A percentile compares a stretch with the other conserved stretches of the same genome.
These are phyloP conservation scores for Colletotrichum phormii DNA, from an alignment of 2,329 filamentous ascomycete species.

Conservation along the genomic window DNA sequence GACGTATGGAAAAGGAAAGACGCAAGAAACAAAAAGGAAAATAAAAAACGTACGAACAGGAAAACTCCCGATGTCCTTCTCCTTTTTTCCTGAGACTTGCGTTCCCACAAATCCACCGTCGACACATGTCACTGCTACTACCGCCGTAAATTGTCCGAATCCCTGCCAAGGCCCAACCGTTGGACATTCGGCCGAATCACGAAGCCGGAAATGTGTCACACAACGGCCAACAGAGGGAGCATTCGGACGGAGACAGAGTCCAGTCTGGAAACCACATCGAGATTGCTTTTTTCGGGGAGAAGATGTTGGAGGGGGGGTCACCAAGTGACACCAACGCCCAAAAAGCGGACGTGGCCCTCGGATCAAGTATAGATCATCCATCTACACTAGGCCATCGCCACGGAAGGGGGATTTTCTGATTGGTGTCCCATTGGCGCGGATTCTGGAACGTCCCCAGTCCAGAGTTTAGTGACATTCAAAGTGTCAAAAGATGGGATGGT, in stretches of 20 bases:
- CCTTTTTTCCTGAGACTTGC: slow-evolving; percentile 10
- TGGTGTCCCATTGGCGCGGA: slow-evolving; percentile 11
- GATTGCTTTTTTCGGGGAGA: not conserved
- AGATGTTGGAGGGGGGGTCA: too few relatives aligned
- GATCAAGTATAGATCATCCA: slow-evolving; percentile 3
- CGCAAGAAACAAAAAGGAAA: not conserved
- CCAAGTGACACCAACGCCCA: not conserved
- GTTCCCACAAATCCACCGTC: slow-evolving; percentile 14
- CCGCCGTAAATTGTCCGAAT: slow-evolving; percentile 23
- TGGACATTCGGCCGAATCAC: slow-evolving; percentile 16
- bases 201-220: not conserved
- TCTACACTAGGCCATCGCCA: not conserved
- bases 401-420: not conserved
- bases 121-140: slow-evolving; percentile 19
- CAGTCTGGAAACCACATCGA: not conserved
- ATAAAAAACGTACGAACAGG: not conserved
- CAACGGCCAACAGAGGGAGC: not conserved
- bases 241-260: not conserved
- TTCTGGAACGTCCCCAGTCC: not conserved
- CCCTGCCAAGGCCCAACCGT: not conserved
- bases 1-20: not conserved
- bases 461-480: slow-evolving; percentile 4
- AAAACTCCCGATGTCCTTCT: not conserved
- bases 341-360: not conserved
- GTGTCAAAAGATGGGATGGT: slow-evolving; percentile 9